These are phyloP conservation scores for Blastocystis sp. DNA, from an alignment of 352 stramenopile genomes.

Conservation along the genomic window DNA sequence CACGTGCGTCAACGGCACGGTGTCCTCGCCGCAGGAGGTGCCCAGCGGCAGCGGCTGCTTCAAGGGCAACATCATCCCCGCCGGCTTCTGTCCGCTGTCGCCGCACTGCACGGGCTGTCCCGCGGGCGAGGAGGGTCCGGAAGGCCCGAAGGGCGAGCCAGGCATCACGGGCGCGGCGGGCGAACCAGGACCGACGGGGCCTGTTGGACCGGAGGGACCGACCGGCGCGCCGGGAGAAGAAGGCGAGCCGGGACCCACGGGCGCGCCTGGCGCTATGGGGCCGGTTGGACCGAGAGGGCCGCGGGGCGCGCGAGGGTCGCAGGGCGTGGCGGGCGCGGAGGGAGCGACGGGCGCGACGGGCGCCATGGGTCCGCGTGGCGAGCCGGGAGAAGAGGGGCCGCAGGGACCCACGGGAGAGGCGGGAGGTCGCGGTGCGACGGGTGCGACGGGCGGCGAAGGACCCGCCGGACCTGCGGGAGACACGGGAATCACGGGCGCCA, in stretches of 20 bases:
- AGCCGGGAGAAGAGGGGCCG: not conserved
- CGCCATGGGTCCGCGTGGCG: not conserved
- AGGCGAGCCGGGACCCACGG: conserved; percentile 51
- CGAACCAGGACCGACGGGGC: not conserved
- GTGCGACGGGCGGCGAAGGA: conserved; percentile 6
- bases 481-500: conserved; percentile 21
- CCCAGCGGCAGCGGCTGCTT: not conserved
- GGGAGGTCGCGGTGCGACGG: not conserved
- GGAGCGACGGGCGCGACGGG: conserved; percentile 14
- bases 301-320: not conserved
- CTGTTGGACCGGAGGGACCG: not conserved
- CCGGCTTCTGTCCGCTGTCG: conserved; percentile 32
- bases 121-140: conserved; percentile 3
- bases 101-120: conserved; percentile 1
- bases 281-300: not conserved
- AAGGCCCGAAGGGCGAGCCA: not conserved
- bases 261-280: conserved; percentile 8
- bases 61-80: conserved; percentile 21
- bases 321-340: not conserved
- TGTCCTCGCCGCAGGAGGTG: conserved; percentile 4
- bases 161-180: not conserved
- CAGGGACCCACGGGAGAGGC: not conserved
- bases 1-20: conserved; percentile 37
- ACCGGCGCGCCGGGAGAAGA: conserved; percentile 6
- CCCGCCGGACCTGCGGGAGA: not conserved